These are phyloP conservation scores for Suaeda aralocaspica DNA, from an alignment of 148 eudicot species.

Conservation along the genomic window DNA sequence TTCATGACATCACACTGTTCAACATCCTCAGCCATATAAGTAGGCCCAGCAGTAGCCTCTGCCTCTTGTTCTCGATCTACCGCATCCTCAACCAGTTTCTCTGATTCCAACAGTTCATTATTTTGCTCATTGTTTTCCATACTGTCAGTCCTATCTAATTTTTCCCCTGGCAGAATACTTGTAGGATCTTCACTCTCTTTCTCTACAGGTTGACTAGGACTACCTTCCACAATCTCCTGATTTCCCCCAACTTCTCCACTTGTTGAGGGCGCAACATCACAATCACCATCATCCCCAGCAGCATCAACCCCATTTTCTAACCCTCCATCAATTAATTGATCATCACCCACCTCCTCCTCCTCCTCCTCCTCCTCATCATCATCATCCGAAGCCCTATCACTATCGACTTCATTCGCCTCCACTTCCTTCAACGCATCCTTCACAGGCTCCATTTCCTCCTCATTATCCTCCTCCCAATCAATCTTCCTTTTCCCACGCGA, in stretches of 20 bases:
- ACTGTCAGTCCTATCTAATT: conserved; percentile 28
- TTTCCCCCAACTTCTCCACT: conserved; percentile 15
- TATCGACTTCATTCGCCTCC: conserved; percentile 44
- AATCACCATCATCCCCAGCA: conserved; percentile 29
- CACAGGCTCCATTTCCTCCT: conserved; percentile 25
- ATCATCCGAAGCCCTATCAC: conserved; percentile 42
- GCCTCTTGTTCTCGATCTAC: conserved; percentile 24
- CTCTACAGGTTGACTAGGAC: conserved; percentile 16
- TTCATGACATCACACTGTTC: conserved; percentile 21
- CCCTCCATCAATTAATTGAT: conserved; percentile 25
- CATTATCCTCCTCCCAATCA: conserved; percentile 41
- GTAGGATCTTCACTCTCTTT: conserved; percentile 25
- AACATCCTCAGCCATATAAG: conserved; percentile 28
- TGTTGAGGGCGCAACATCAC: conserved; percentile 18
- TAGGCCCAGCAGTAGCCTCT: conserved; percentile 23
- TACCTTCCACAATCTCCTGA: conserved; percentile 31
- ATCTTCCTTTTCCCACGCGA: conserved; percentile 60
- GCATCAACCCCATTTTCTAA: conserved; percentile 27
- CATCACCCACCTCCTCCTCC: conserved; percentile 35
- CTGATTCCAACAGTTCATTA: conserved; percentile 22
- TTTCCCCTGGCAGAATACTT: conserved; percentile 26
- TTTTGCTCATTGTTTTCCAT: conserved; percentile 22
- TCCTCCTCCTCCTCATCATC: conserved; percentile 37
- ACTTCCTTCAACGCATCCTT: conserved; percentile 24
- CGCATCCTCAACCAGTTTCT: conserved; percentile 28